Evolutionary conservation across 345 rosid species (phyloP).

Genomic region (Moricandia moricandioides): DNA sequence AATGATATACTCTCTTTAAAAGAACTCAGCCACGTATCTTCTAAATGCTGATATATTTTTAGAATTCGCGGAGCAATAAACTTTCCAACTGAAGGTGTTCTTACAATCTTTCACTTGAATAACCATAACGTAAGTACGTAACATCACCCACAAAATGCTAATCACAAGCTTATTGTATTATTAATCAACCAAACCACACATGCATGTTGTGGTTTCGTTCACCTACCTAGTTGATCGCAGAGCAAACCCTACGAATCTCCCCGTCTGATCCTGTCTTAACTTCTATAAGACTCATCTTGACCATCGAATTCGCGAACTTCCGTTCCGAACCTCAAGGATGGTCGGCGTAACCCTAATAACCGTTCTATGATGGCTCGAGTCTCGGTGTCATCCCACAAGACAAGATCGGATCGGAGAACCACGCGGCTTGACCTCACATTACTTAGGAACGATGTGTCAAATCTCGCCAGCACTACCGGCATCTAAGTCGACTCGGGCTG

Average conservation of each 20-base stretch:
- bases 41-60: too few species aligned
- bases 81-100: too few species aligned
- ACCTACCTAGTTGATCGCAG: neutral
- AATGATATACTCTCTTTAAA: too few species aligned
- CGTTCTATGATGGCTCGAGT: conserved; percentile 33
- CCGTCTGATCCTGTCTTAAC: too few species aligned
- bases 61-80: too few species aligned
- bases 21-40: too few species aligned
- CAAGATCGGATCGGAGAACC: conserved; percentile 40
- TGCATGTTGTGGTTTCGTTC: neutral
- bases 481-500: conserved; percentile 40
- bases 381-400: conserved; percentile 38
- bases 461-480: conserved; percentile 30
- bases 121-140: neutral
- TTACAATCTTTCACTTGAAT: conserved; percentile 19
- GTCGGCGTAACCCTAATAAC: conserved; percentile 27
- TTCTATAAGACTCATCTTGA: too few species aligned
- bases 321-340: conserved; percentile 34
- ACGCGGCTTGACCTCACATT: conserved; percentile 43
- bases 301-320: too few species aligned
- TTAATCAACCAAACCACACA: neutral
- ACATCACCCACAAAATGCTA: conserved; percentile 11
- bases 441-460: conserved; percentile 42
- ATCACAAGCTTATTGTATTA: conserved; percentile 12
- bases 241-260: too few species aligned